Conservation (phyloP, 345 rosid genomes). For the Salix brachista region DNA sequence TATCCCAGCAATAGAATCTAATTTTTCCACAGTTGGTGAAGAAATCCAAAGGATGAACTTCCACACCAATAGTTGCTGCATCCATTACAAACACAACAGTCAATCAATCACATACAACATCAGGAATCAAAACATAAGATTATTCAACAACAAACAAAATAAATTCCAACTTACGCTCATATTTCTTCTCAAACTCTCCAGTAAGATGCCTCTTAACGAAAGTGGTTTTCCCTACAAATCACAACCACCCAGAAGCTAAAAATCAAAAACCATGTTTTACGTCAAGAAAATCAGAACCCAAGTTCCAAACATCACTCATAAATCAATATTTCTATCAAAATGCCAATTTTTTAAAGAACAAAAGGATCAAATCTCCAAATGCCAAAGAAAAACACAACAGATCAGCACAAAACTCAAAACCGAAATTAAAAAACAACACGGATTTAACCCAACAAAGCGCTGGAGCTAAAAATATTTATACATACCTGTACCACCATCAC, state of each 20-base stretch:
- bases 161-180: slow-evolving; percentile 33
- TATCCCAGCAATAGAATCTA: slow-evolving; percentile 95
- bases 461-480: not conserved
- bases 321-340: not conserved
- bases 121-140: not conserved
- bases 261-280: not conserved
- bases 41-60: slow-evolving; percentile 94
- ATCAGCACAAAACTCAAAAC: not conserved
- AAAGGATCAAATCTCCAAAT: not conserved
- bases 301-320: not conserved
- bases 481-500: slow-evolving; percentile 45
- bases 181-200: slow-evolving; percentile 49
- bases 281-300: not conserved
- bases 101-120: not conserved
- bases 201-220: slow-evolving; percentile 47
- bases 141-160: not conserved
- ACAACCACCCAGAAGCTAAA: not conserved
- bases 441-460: not conserved
- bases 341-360: not conserved
- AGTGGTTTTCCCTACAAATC: slow-evolving; percentile 36
- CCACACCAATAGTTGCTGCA: slow-evolving; percentile 91
- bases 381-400: not conserved
- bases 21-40: slow-evolving; percentile 88
- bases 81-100: not conserved
- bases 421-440: not conserved